A percentile compares a stretch with the other conserved stretches of the same genome.
phyloP scores from a whole-genome alignment of 768 basidiomycete species.

The Lepiota brunneoincarnata region DNA sequence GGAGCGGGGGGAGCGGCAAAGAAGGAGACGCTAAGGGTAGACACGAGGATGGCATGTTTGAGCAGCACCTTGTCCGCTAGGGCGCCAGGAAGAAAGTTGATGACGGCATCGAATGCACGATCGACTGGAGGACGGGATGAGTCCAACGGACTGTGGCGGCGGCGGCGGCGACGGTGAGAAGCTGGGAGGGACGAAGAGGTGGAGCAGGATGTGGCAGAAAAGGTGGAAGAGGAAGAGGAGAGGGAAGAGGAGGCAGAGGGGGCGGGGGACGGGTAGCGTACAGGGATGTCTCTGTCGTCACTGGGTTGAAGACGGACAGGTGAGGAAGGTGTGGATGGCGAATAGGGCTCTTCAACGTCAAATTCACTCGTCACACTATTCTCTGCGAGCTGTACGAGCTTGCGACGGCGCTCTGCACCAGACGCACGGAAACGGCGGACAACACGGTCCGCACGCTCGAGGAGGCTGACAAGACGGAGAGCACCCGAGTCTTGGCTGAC shows the following conservation, averaged over 20 bases:
- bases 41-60: constrained; percentile 43
- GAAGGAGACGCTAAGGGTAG: constrained; percentile 36
- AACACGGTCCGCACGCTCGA: constrained; percentile 39
- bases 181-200: background rate
- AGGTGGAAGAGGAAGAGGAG: background rate
- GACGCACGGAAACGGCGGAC: constrained; percentile 16
- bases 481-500: constrained; percentile 34
- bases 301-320: background rate
- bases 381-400: constrained; percentile 33
- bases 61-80: constrained; percentile 40
- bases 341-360: constrained; percentile 20
- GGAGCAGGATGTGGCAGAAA: background rate
- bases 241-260: constrained; percentile 9
- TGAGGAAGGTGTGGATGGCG: background rate
- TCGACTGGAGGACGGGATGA: background rate
- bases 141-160: background rate
- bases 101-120: constrained; percentile 35
- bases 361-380: constrained; percentile 32
- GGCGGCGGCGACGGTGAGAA: background rate
- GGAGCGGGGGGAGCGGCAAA: constrained; percentile 20
- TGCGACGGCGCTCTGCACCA: background rate
- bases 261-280: background rate
- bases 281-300: background rate
- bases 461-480: constrained; percentile 35
- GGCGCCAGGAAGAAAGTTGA: constrained; percentile 40